Conservation (phyloP, 805 yeast species). For the Candida stauntonica region DNA sequence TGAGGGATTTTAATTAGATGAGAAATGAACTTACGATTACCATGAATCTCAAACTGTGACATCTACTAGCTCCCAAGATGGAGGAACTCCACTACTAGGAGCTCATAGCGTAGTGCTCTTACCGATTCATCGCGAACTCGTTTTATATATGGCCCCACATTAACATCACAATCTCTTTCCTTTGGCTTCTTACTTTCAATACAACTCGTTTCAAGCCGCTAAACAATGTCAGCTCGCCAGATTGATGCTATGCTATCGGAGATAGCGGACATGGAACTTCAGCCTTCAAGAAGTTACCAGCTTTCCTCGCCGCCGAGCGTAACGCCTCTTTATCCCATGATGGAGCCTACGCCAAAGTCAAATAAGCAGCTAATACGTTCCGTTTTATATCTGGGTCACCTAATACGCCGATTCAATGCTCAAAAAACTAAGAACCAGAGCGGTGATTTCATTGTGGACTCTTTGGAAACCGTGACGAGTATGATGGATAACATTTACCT, state of each 20-base stretch:
- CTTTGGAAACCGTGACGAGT: slow-evolving; percentile 18
- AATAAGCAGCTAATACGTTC: slow-evolving; percentile 16
- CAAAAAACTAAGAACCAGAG: not conserved
- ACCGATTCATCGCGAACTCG: not conserved
- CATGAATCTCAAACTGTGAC: not conserved
- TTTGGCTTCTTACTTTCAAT: too few species aligned
- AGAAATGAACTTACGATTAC: not conserved
- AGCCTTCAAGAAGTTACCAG: slow-evolving; percentile 2
- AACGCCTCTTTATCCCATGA: not conserved
- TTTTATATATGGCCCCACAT: too few species aligned
- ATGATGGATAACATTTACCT: slow-evolving; percentile 20
- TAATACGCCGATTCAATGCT: slow-evolving; percentile 7
- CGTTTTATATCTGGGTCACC: slow-evolving; percentile 14
- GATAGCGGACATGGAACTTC: slow-evolving; percentile 5
- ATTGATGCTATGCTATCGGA: slow-evolving; percentile 8
- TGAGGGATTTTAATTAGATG: slow-evolving; percentile 1
- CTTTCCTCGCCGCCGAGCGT: not conserved
- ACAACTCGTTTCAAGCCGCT: not conserved
- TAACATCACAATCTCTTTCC: too few species aligned
- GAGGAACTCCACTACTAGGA: too few species aligned
- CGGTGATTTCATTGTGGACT: slow-evolving; percentile 14
- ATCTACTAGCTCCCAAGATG: not conserved
- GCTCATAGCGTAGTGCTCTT: not conserved
- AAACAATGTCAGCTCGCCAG: slow-evolving; percentile 1
- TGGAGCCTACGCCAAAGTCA: slow-evolving; percentile 2